Evolutionary conservation across 768 basidiomycete genomes (phyloP).

Genomic region (Termitomyces sp.): DNA sequence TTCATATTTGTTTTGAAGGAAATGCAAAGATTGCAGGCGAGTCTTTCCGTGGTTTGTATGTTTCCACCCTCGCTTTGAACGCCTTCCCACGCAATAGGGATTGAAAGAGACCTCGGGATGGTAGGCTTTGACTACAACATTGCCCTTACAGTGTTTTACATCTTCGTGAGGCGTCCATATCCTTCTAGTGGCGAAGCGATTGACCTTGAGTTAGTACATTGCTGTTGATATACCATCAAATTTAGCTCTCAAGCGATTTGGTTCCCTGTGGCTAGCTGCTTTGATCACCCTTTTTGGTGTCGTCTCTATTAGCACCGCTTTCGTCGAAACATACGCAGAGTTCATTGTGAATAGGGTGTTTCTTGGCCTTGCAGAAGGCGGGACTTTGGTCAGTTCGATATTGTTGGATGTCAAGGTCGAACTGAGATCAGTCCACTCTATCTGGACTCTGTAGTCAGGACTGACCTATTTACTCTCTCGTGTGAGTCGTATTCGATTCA

Average conservation of each 20-base stretch:
- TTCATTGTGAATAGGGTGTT: conserved; percentile 19
- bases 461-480: conserved; percentile 16
- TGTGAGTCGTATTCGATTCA: conserved; percentile 2
- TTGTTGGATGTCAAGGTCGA: not conserved
- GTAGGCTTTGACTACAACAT: conserved; percentile 29
- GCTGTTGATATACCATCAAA: conserved; percentile 19
- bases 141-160: conserved; percentile 29
- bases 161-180: conserved; percentile 12
- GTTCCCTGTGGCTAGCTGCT: conserved; percentile 16
- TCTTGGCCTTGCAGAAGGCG: conserved; percentile 20
- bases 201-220: conserved; percentile 9
- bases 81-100: conserved; percentile 4
- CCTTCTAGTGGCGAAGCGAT: not conserved
- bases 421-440: not conserved
- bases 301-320: conserved; percentile 17
- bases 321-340: conserved; percentile 17
- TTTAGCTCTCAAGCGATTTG: conserved; percentile 16
- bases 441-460: conserved; percentile 11
- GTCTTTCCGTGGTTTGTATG: not conserved
- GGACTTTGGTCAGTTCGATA: conserved; percentile 14
- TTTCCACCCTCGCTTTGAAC: not conserved
- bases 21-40: conserved; percentile 20
- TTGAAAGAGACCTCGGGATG: conserved; percentile 30
- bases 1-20: conserved; percentile 4
- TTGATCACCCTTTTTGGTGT: conserved; percentile 16